Base-by-base conservation (phyloP, 1,139 yeast genomes). In the Candida labiduridarum region DNA sequence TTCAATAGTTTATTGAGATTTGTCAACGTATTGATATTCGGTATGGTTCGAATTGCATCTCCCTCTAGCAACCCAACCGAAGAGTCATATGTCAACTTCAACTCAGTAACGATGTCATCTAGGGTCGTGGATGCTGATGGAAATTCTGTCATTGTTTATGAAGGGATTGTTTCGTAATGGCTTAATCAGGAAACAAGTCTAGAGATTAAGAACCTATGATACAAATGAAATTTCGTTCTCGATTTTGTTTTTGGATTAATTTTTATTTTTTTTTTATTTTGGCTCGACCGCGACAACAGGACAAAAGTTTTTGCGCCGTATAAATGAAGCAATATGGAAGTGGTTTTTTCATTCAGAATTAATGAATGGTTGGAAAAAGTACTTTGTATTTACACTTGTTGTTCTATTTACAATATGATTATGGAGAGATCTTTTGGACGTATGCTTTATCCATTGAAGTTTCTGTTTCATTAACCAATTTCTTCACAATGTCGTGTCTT, bases 41-140 rank as follows among this genome's bases (percentile, higher is more conserved):
- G 87, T 1, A 79, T 64, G 25, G 69, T 68, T 33, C 79, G 68
- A 1, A 80, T 71, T 16, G 77, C 64, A 27, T 82, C 84, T 0
- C 92, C 91, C 55, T 78, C 85, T 33, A 86, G 66, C 47, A 81
- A 64, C 1, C 91, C 90, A 14, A 78, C 71, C 35, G 82, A 80
- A 7, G 80, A 71, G 59, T 85, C 89, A 59, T 82, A 85, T 1
- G 79, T 71, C 52, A 85, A 67, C 48, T 76, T 73, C 41, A 85
- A 67, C 56, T 81, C 82, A 47, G 71, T 69, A 47, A 85, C 69
- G 19, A 86, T 78, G 52, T 79, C 80, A 46, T 78, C 78, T 48
- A 85, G 65, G 1, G 84, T 65, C 2, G 73, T 67, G 4, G 80
- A 68, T 12, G 79, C 78, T 10, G 72, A 63, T 52, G 66, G 68